These are phyloP conservation scores for Mycena kentingensis DNA, from an alignment of 768 basidiomycete genomes.

Conservation along the genomic window DNA sequence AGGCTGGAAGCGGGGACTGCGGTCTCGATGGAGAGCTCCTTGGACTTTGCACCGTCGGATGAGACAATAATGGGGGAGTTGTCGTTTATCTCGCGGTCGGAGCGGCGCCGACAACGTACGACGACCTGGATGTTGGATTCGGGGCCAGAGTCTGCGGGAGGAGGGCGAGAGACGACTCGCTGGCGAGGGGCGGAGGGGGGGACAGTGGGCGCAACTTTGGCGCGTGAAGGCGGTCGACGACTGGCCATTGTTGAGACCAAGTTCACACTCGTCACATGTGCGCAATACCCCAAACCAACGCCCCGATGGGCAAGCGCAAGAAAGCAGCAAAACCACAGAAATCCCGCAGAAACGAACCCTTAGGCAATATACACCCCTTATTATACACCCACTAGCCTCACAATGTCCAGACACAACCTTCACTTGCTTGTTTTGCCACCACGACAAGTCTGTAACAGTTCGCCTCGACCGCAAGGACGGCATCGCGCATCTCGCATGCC, in stretches of 20 bases:
- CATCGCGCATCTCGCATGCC: slow-evolving; percentile 76
- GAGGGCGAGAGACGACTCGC: slow-evolving; percentile 53
- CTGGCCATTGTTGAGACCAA: slow-evolving; percentile 52
- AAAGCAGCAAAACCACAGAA: slow-evolving; percentile 80
- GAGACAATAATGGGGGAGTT: slow-evolving; percentile 87
- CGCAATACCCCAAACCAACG: too few relatives aligned
- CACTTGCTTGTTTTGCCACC: slow-evolving; percentile 87
- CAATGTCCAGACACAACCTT: slow-evolving; percentile 68
- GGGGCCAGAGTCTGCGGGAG: slow-evolving; percentile 44
- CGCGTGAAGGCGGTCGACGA: slow-evolving; percentile 58
- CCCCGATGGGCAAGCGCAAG: slow-evolving; percentile 84
- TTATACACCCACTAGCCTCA: not conserved
- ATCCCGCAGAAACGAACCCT: slow-evolving; percentile 65
- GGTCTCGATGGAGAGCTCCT: slow-evolving; percentile 81
- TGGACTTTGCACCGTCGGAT: slow-evolving; percentile 73
- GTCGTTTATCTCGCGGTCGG: slow-evolving; percentile 80
- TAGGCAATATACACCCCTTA: slow-evolving; percentile 49
- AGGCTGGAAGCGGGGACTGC: slow-evolving; percentile 67
- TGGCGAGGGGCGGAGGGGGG: slow-evolving; percentile 44
- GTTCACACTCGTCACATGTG: slow-evolving; percentile 33
- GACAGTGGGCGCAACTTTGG: slow-evolving; percentile 40
- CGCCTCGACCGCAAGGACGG: slow-evolving; percentile 86
- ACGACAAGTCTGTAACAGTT: slow-evolving; percentile 86
- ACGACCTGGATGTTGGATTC: slow-evolving; percentile 94
- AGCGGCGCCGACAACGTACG: slow-evolving; percentile 84